Percentiles rank a stretch among this genome's conserved stretches.
These are phyloP conservation scores for Isabelozyma heimii DNA, from an alignment of 805 yeast species.

Conservation along the genomic window DNA sequence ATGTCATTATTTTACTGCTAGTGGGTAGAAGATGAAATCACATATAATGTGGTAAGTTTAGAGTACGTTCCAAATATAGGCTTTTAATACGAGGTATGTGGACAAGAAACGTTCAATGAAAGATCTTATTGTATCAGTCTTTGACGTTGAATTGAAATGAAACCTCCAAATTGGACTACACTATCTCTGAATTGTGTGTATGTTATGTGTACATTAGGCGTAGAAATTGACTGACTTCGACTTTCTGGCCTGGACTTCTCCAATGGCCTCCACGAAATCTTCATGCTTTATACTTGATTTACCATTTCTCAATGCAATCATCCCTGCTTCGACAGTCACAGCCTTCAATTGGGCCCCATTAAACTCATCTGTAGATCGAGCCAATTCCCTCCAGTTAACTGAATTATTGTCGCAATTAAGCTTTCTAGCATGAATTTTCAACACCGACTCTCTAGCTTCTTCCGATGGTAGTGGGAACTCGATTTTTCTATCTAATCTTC, in stretches of 20 bases:
- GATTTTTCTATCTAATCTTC: slow-evolving; percentile 95
- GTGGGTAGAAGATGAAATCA: too few relatives aligned
- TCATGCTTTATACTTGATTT: slow-evolving; percentile 91
- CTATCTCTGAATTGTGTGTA: not conserved
- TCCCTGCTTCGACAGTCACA: slow-evolving; percentile 98
- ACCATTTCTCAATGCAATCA: slow-evolving; percentile 97
- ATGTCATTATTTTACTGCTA: too few relatives aligned
- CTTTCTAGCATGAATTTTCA: slow-evolving; percentile 96
- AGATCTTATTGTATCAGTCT: too few relatives aligned
- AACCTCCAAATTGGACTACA: too few relatives aligned
- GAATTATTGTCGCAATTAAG: slow-evolving; percentile 84
- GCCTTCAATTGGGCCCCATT: slow-evolving; percentile 99
- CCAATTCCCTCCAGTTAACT: slow-evolving; percentile 97
- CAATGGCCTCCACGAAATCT: slow-evolving; percentile 96
- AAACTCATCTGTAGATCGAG: slow-evolving; percentile 96
- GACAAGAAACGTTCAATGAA: too few relatives aligned
- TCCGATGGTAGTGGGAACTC: slow-evolving; percentile 98
- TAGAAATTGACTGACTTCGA: slow-evolving; percentile 93
- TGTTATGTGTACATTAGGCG: slow-evolving; percentile 49
- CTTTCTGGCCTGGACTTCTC: slow-evolving; percentile 98
- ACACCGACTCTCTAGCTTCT: slow-evolving; percentile 94
- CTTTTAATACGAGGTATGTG: too few relatives aligned
- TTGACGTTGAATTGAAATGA: too few relatives aligned
- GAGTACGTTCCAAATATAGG: too few relatives aligned
- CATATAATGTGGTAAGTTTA: too few relatives aligned